phyloP scores from a whole-genome alignment of 768 basidiomycete species.

The Mycena leptocephala region DNA sequence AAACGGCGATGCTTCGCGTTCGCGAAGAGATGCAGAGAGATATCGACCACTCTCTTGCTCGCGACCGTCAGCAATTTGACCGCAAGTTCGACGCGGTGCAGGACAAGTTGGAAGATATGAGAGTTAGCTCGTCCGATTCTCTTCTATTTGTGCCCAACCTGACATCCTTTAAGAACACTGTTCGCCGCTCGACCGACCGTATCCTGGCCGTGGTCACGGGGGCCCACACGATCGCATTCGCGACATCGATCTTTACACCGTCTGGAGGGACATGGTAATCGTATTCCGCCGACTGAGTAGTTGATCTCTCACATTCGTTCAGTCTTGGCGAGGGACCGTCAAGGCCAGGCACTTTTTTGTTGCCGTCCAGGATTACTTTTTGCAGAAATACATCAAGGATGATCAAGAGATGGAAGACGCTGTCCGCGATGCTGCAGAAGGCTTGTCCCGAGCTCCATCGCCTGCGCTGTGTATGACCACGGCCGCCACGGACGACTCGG shows the following conservation, averaged over 20 bases:
- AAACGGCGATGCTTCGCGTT: neutral
- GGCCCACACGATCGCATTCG: slow-evolving; percentile 64
- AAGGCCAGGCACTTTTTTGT: slow-evolving; percentile 68
- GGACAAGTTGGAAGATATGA: slow-evolving; percentile 35
- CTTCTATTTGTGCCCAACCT: neutral
- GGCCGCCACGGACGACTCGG: slow-evolving; percentile 7
- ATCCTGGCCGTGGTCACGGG: slow-evolving; percentile 57
- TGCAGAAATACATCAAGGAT: slow-evolving; percentile 37
- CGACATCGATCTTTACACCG: slow-evolving; percentile 61
- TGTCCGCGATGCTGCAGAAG: neutral
- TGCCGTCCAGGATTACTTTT: slow-evolving; percentile 57
- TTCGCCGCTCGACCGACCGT: slow-evolving; percentile 40
- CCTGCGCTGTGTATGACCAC: slow-evolving; percentile 6
- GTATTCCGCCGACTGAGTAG: no score
- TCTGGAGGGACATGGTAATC: slow-evolving; percentile 61
- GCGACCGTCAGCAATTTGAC: slow-evolving; percentile 62
- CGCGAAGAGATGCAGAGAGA: slow-evolving; percentile 52
- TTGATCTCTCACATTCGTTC: neutral
- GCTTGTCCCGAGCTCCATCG: slow-evolving; percentile 27
- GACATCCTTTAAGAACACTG: neutral
- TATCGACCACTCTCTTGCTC: slow-evolving; percentile 54
- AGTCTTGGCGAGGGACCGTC: slow-evolving; percentile 70
- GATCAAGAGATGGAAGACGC: neutral
- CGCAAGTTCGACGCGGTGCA: slow-evolving; percentile 54
- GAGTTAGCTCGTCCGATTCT: slow-evolving; percentile 37